phyloP scores from a whole-genome alignment of 805 yeast genomes.

The Candida jianshihensis region DNA sequence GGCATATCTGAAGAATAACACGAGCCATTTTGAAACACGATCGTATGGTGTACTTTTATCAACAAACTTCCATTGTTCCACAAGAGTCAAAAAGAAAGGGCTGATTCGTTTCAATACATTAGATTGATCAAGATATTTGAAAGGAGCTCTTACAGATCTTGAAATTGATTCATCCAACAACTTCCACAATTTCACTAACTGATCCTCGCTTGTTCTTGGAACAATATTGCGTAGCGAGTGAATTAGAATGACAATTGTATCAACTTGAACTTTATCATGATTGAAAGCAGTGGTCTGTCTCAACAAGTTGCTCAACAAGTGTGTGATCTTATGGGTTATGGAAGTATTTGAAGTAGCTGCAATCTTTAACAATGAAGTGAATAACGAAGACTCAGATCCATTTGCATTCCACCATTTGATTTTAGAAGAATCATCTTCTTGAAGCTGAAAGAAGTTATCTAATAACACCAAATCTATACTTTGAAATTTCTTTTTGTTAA shows the following conservation, averaged over 20 bases:
- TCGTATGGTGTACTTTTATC: slow-evolving; percentile 23
- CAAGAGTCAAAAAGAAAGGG: slow-evolving; percentile 47
- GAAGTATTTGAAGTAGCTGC: slow-evolving; percentile 29
- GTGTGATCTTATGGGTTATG: slow-evolving; percentile 36
- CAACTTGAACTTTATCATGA: slow-evolving; percentile 32
- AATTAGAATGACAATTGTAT: slow-evolving; percentile 51
- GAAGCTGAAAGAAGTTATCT: slow-evolving; percentile 56
- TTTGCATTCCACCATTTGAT: slow-evolving; percentile 76
- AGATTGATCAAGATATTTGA: slow-evolving; percentile 68
- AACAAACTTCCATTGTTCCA: slow-evolving; percentile 66
- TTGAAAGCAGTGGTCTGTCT: slow-evolving; percentile 51
- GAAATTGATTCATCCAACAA: slow-evolving; percentile 71
- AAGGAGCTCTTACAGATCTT: slow-evolving; percentile 69
- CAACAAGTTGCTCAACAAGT: slow-evolving; percentile 42
- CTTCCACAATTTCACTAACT: slow-evolving; percentile 41
- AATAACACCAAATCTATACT: slow-evolving; percentile 53
- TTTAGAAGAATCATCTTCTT: slow-evolving; percentile 42
- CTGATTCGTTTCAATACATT: slow-evolving; percentile 33
- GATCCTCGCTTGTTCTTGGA: slow-evolving; percentile 5
- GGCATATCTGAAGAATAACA: slow-evolving; percentile 39
- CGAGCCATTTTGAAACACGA: slow-evolving; percentile 41
- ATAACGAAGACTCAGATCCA: slow-evolving; percentile 46
- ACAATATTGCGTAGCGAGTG: slow-evolving; percentile 34
- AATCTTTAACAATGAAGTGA: slow-evolving; percentile 57
- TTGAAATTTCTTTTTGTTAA: slow-evolving; percentile 27